Evolutionary conservation across 331 rosid species (phyloP), one percentile per base, ranked within the genome.

Genomic region (Erythrophleum ivorense): DNA sequence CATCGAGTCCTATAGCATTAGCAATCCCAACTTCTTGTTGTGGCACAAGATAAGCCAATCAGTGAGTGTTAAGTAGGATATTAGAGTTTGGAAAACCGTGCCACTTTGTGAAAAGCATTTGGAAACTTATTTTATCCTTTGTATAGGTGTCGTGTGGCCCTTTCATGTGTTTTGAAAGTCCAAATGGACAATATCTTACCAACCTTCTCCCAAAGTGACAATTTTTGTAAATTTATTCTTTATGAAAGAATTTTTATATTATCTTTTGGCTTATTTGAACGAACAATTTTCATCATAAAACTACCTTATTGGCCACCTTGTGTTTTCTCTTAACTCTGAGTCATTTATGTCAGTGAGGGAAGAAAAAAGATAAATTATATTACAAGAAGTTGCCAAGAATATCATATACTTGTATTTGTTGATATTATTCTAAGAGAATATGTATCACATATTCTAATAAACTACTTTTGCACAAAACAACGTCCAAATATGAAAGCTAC

Each of bases 31-130:
- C 74, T 80, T 76, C 84, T 65, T 86, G 62, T 65, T 34, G 45
- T 34, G 46, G 46, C 24, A 66, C 84, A 71, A 29, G 57, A 83
- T 80, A 52, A 76, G 86, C 74, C 52, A 81, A 81, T 89, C 83
- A 68, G 73, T 59, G 54, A 80, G 58, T 53, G 1, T 9, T 45
- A 34, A 78, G 46, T 9, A 33, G 8, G 29, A 15, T 1, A 33
- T 33, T 14, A 5, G 29, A 46, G 66, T 29, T 29, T 29, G 16
- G 15, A 29, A 60, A 29, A 29, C 66, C 59, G 87, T 75, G 90
- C 87, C 85, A 52, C 58, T 69, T 24, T 83, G 71, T 79, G 55
- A 67, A 69, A 74, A 86, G 88, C 81, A 86, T 67, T 85, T 72
- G 84, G 86, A 75, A 75, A 84, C 84, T 77, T 86, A 84, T 76